Percentiles rank a stretch among this genome's conserved stretches.
phyloP scores from a whole-genome alignment of 768 basidiomycete species.

The Agaricus blazei region DNA sequence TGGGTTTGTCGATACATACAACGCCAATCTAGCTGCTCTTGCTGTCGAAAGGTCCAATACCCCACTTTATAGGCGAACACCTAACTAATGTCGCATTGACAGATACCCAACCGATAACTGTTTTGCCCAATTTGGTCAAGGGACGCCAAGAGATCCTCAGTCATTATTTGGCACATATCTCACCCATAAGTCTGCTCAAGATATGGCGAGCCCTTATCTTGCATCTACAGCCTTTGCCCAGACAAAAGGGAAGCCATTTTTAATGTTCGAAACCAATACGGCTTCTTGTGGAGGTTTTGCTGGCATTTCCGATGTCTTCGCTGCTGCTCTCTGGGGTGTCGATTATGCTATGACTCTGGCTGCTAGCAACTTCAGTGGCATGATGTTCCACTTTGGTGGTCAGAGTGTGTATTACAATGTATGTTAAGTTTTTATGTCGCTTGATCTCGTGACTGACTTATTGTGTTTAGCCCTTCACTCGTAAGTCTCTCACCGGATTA shows the following conservation, averaged over 20 bases:
- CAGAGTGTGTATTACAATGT: conserved; percentile 65
- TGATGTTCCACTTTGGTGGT: conserved; percentile 54
- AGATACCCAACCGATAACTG: conserved; percentile 66
- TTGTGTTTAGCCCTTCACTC: conserved; percentile 48
- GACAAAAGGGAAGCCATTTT: conserved; percentile 35
- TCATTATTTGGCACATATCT: conserved; percentile 54
- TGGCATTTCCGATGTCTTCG: conserved; percentile 58
- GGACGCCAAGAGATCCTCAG: conserved; percentile 38
- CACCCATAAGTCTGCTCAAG: conserved; percentile 49
- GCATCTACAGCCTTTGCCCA: conserved; percentile 42
- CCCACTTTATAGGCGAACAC: conserved; percentile 13
- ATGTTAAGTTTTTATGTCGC: conserved; percentile 20
- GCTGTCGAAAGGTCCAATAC: conserved; percentile 52
- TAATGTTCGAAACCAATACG: conserved; percentile 72
- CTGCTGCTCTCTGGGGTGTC: conserved; percentile 58
- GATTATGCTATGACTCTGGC: conserved; percentile 61
- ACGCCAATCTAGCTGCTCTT: conserved; percentile 34
- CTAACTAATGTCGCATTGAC: conserved; percentile 25
- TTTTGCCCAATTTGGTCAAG: conserved; percentile 40
- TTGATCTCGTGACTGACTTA: conserved; percentile 35
- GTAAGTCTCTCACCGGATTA: conserved; percentile 29
- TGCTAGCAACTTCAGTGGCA: conserved; percentile 45
- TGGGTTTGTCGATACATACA: conserved; percentile 42
- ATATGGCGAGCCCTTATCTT: conserved; percentile 47
- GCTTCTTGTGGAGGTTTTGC: conserved; percentile 67